These are phyloP conservation scores for Naganishia vishniacii DNA, from an alignment of 768 basidiomycete species.

Conservation along the genomic window DNA sequence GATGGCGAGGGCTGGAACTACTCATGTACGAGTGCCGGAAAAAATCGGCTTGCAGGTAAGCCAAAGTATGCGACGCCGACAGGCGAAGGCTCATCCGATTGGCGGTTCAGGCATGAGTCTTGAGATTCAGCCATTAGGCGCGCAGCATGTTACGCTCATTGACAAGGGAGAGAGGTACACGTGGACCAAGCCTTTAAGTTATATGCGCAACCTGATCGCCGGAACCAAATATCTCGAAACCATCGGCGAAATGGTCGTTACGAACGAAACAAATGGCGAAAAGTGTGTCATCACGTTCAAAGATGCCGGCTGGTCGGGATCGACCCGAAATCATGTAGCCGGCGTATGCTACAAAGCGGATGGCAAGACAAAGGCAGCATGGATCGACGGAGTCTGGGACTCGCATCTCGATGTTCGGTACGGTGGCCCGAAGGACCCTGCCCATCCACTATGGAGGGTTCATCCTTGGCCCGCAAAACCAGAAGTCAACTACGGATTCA, in stretches of 20 bases:
- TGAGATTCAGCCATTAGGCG: slow-evolving; percentile 76
- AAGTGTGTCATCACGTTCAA: slow-evolving; percentile 77
- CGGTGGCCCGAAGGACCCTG: slow-evolving; percentile 58
- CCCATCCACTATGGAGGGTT: slow-evolving; percentile 65
- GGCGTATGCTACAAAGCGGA: slow-evolving; percentile 58
- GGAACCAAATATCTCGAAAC: slow-evolving; percentile 88
- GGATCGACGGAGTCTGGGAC: slow-evolving; percentile 86
- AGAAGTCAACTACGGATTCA: slow-evolving; percentile 74
- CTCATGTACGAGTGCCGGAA: slow-evolving; percentile 69
- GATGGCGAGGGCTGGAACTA: slow-evolving; percentile 73
- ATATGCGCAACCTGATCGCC: slow-evolving; percentile 82
- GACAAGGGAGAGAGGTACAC: slow-evolving; percentile 50
- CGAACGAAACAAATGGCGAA: slow-evolving; percentile 57
- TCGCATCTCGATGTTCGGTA: slow-evolving; percentile 66
- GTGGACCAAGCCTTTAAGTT: slow-evolving; percentile 77
- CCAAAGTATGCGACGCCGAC: not conserved
- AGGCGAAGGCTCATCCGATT: not conserved
- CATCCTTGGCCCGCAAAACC: slow-evolving; percentile 66
- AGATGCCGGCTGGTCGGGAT: slow-evolving; percentile 64
- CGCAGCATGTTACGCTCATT: slow-evolving; percentile 59
- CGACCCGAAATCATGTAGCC: slow-evolving; percentile 61
- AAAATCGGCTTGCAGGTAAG: slow-evolving; percentile 85
- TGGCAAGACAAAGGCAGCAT: slow-evolving; percentile 56
- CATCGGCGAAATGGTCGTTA: slow-evolving; percentile 69
- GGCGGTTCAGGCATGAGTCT: slow-evolving; percentile 68